Base-by-base conservation (phyloP, 106 monocot species). In the Dendrobium catenatum region DNA sequence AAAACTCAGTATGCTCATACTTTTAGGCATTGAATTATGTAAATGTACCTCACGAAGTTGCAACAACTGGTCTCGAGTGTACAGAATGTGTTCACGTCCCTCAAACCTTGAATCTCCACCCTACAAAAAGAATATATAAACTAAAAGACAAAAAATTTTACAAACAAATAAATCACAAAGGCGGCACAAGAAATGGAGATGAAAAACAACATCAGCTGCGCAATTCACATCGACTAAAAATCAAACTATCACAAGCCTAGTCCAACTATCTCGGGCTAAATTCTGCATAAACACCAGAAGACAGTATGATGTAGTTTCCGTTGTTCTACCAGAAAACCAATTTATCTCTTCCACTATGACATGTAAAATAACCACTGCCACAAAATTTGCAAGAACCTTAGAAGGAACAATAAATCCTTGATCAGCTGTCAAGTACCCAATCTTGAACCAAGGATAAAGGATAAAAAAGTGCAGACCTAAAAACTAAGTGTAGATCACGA, bases 51-150 rank as follows among this genome's bases (percentile, higher is more conserved):
- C 88, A 26, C 82, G 85, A 66, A 97, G 80, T 80, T 92, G 87
- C 37, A 94, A 75, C 55, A 96, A 92, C 70, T 94, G 92, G 49
- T 92, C 90, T 72, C 89, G 85, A 22, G 90, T 90, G 78, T 90
- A 97, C 13, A 79, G 82, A 40, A 97, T 74, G 37, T 83, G 83
- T 41, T 92, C 92, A 58, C 51, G 83, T 48, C 81, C 86, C 51
- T 92, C 96, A 79, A 83, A 90, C 6, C 87, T 84, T 55, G 82
- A 83, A 56, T 92, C 92, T 78, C 92, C 94, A 77, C 77, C 77
- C 96, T 96, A 78, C 55, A 54, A 75, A 16, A 44, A 31, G 7
- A 79, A 59, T 42, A 76, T 33, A 19, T 3, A 74, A 61, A 41
- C 15, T 37, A 55, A n/a, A 55, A 64, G 61, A 56, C 5, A 19